Base-by-base conservation (phyloP, 305 asterid species). In the Fraxinus ornus region DNA sequence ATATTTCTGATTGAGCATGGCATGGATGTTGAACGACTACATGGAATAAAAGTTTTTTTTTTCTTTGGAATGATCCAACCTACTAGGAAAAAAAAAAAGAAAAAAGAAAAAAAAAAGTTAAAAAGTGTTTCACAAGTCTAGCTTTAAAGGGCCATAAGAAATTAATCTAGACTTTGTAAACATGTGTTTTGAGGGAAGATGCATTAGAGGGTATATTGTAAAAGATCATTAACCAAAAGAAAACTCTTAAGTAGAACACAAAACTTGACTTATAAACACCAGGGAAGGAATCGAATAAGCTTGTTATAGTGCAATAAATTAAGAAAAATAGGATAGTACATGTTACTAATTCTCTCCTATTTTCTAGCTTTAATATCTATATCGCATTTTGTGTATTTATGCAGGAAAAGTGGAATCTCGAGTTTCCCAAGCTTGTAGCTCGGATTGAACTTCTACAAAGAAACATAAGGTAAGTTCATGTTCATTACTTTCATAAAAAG, bases 371-470 rank as follows among this genome's bases (percentile, higher is more conserved):
- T 60, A 7, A 21, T 60, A 21, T 2, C 13, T 62, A 62, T 22
- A 62, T 35, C 15, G 1, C 35, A n/a, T 26, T 74, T 83, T 19
- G 5, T 75, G 70, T 24, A 26, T 49, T 15, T n/a, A 10, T 82
- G 84, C 77, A 91, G 98, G 92, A 90, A 79, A 86, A 89, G 75
- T 87, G 91, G 91, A 49, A 73, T 52, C 64, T 87, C 12, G 94
- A 94, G 81, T 82, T 86, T 74, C 92, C 94, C 12, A 92, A 90
- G 79, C 94, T 94, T 32, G 64, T 78, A 81, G 83, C 92, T 80
- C 91, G 88, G 83, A 82, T 90, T 78, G 93, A 94, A 78, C 88
- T 91, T 80, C 89, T 92, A 49, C 92, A 94, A 55, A 88, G 80
- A 85, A 92, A 85, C 81, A 89, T 88, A 84, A 92, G 92, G 98